Percentiles rank a stretch among this genome's conserved stretches.
Evolutionary conservation across 495 filamentous ascomycete genomes (phyloP).

Genomic region (Aspergillus sparsus): DNA sequence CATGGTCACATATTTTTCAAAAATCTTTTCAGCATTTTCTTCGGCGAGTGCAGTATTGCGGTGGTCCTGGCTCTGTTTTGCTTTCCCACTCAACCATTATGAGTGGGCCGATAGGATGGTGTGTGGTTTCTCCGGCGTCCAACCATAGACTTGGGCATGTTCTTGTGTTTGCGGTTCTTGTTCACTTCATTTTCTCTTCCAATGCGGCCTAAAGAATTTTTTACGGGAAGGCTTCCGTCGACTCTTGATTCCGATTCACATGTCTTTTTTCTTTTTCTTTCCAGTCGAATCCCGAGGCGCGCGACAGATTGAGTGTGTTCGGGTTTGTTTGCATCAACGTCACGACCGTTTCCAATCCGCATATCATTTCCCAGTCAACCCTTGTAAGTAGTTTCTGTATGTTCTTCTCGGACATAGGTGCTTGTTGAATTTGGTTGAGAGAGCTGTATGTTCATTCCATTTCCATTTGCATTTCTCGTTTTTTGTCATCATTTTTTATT

Average conservation of each 20-base stretch:
- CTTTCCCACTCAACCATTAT: slow-evolving; percentile 34
- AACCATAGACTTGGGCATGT: slow-evolving; percentile 53
- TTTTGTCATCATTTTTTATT: neutral
- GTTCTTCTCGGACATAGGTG: slow-evolving; percentile 25
- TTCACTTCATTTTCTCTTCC: slow-evolving; percentile 21
- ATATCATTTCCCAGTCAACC: slow-evolving; percentile 22
- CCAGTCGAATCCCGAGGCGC: slow-evolving; percentile 17
- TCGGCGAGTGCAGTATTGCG: slow-evolving; percentile 35
- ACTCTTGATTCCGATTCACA: slow-evolving; percentile 24
- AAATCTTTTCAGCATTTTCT: slow-evolving; percentile 38
- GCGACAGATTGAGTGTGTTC: slow-evolving; percentile 18
- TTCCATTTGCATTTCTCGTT: too few species aligned
- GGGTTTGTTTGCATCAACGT: slow-evolving; percentile 26
- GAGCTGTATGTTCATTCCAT: slow-evolving; percentile 15
- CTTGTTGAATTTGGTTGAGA: slow-evolving; percentile 16
- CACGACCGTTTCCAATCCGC: slow-evolving; percentile 22
- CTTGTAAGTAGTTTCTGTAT: slow-evolving; percentile 31
- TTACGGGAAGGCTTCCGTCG: slow-evolving; percentile 34
- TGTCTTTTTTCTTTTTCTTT: slow-evolving; percentile 13
- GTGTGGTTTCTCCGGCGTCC: slow-evolving; percentile 49
- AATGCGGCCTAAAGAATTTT: slow-evolving; percentile 21
- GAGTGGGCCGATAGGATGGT: slow-evolving; percentile 42
- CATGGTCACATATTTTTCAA: slow-evolving; percentile 28
- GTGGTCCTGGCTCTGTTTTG: slow-evolving; percentile 35
- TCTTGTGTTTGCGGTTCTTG: slow-evolving; percentile 32